These are phyloP conservation scores for Dillenia suffruticosa DNA, from an alignment of 164 flowering plant species.

Conservation along the genomic window DNA sequence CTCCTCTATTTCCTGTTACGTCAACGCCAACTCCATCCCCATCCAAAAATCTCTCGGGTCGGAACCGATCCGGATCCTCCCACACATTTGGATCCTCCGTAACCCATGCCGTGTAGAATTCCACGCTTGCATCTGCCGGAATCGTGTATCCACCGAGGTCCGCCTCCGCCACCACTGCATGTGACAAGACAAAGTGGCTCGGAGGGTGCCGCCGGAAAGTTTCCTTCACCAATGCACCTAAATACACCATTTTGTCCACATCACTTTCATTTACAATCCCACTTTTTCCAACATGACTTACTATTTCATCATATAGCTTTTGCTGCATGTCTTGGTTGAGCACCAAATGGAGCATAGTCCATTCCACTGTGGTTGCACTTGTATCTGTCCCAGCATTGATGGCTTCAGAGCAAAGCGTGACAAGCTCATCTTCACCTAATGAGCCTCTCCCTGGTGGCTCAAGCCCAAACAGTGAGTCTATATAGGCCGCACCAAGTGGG, in stretches of 20 bases:
- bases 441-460: constrained; percentile 37
- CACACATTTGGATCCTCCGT: constrained; percentile 71
- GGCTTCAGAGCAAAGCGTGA: constrained; percentile 70
- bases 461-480: constrained; percentile 66
- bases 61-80: constrained; percentile 64
- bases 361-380: constrained; percentile 71
- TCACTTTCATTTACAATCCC: constrained; percentile 43
- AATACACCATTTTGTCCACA: constrained; percentile 63
- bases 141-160: constrained; percentile 69
- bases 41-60: constrained; percentile 80
- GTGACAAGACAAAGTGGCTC: constrained; percentile 73
- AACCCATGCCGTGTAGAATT: constrained; percentile 79
- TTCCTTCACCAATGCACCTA: constrained; percentile 73
- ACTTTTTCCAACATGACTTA: constrained; percentile 41
- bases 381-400: constrained; percentile 93
- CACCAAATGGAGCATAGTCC: constrained; percentile 77
- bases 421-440: constrained; percentile 69
- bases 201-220: constrained; percentile 90
- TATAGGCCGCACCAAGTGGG: constrained; percentile 72
- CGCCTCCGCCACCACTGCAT: constrained; percentile 56
- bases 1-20: constrained; percentile 62
- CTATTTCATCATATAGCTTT: constrained; percentile 59
- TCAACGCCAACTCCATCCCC: constrained; percentile 71
- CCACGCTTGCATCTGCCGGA: constrained; percentile 61
- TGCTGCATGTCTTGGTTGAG: constrained; percentile 60